Evolutionary conservation across 106 monocot genomes (phyloP), one percentile per base, ranked within the genome.

Genomic region (Iris macrosiphon): DNA sequence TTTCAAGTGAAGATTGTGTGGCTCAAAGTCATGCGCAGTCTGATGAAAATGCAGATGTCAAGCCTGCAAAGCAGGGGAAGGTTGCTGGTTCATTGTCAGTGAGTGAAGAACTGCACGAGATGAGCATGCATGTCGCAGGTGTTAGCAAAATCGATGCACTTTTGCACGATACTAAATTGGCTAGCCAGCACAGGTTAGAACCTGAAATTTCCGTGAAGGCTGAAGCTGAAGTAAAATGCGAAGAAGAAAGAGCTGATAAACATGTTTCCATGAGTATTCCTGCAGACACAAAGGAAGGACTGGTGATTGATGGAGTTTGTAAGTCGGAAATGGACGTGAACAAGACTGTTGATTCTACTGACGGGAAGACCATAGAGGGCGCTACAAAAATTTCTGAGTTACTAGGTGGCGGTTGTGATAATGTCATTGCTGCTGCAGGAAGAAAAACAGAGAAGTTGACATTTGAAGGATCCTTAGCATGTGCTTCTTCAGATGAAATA

Each of bases 351-450:
- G 51, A 18, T 40, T 51, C 22, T 65, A 17, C 24, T 24, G 24
- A 15, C 42, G 68, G 65, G 32, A 77, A 69, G 23, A 59, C 40
- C 45, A 65, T 50, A 33, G 72, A 70, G 11, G 61, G 57, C 16
- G 52, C 22, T 43, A 11, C 49, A 37, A 17, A 12, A 45, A 33
- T 23, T 25, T 61, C 56, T 42, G 37, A 35, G 15, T 31, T 45
- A 41, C 37, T 32, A 40, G 71, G 11, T 21, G 57, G 34, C 47
- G 44, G 27, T 20, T 31, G 42, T 62, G 45, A 40, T 21, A 14
- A 12, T n/a, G 39, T 42, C n/a, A 35, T 21, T 61, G 0, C 35
- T 46, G 19, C 44, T 42, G 29, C 53, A 4, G 28, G 32, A 23
- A 65, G 18, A 22, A 52, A 65, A 52, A 17, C 8, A 11, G 57